Percentiles rank a stretch among this genome's conserved stretches.
phyloP scores from a whole-genome alignment of 73 alveolate genomes.

The Halteria grandinella region DNA sequence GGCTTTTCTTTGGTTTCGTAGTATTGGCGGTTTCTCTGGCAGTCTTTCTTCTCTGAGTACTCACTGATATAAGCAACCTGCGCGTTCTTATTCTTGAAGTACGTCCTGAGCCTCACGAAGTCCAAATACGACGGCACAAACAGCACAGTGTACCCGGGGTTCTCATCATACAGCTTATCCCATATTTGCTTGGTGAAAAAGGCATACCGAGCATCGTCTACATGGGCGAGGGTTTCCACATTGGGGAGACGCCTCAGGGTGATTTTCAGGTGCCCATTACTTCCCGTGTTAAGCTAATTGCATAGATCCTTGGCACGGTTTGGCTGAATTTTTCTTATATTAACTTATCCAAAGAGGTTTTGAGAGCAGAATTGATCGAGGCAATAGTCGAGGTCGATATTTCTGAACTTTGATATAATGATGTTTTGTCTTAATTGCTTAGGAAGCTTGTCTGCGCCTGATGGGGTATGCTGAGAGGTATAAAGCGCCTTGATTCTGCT shows the following conservation, averaged over 20 bases:
- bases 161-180: conserved; percentile 78
- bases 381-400: conserved; percentile 72
- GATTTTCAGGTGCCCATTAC: conserved; percentile 49
- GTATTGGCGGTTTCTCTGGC: conserved; percentile 79
- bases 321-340: conserved; percentile 61
- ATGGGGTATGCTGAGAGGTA: conserved; percentile 1
- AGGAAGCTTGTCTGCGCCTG: conserved; percentile 54
- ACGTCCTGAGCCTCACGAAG: conserved; percentile 81
- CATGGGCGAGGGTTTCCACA: conserved; percentile 72
- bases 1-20: conserved; percentile 80
- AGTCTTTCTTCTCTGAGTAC: conserved; percentile 81
- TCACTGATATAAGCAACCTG: conserved; percentile 81
- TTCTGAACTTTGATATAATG: conserved; percentile 75
- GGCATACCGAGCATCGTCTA: conserved; percentile 78
- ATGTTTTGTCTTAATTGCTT: conserved; percentile 75
- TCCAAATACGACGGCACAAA: conserved; percentile 83
- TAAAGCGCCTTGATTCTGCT: conserved; percentile 78
- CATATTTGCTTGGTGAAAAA: conserved; percentile 86
- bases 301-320: conserved; percentile 65
- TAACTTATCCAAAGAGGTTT: conserved; percentile 70
- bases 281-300: too few species aligned
- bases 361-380: conserved; percentile 56
- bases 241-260: conserved; percentile 74
- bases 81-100: conserved; percentile 75
- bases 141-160: conserved; percentile 76